Conservation (phyloP, 257 asterid genomes). For the Salvia miltiorrhiza region DNA sequence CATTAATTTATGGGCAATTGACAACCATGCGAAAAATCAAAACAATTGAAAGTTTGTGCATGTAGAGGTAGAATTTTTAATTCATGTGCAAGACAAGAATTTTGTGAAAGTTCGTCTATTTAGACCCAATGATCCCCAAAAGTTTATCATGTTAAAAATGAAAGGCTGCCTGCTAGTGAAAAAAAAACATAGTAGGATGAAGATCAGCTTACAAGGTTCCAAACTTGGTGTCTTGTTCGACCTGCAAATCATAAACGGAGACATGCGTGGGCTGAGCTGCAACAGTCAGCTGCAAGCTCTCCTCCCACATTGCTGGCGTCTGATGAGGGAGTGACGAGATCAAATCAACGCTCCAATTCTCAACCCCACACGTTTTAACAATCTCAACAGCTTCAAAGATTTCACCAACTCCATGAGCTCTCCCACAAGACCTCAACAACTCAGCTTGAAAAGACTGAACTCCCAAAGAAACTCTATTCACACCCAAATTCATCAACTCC, state of each 20-base stretch:
- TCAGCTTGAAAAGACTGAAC: conserved; percentile 90
- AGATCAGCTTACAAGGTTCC: conserved; percentile 60
- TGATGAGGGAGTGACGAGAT: conserved; percentile 92
- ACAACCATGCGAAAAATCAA: too few species aligned
- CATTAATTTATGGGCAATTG: too few species aligned
- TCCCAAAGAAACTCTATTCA: conserved; percentile 89
- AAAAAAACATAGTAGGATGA: neutral
- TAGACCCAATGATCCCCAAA: neutral
- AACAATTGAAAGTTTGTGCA: too few species aligned
- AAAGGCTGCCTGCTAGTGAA: too few species aligned
- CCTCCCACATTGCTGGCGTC: conserved; percentile 78
- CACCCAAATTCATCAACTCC: conserved; percentile 60
- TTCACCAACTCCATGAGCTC: conserved; percentile 82
- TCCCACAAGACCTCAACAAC: conserved; percentile 82
- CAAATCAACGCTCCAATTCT: conserved; percentile 89
- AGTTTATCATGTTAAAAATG: neutral
- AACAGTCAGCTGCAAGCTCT: conserved; percentile 68
- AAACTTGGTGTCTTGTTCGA: conserved; percentile 82
- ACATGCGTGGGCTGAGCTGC: conserved; percentile 70
- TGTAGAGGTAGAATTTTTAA: too few species aligned
- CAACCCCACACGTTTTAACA: conserved; percentile 55
- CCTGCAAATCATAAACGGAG: conserved; percentile 93
- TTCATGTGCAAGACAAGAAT: too few species aligned
- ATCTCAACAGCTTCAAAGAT: conserved; percentile 73
- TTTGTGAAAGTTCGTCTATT: too few species aligned